Percentiles rank a stretch among this genome's conserved stretches.
phyloP scores from a whole-genome alignment of 352 stramenopile species.

The Globisporangium canariense region DNA sequence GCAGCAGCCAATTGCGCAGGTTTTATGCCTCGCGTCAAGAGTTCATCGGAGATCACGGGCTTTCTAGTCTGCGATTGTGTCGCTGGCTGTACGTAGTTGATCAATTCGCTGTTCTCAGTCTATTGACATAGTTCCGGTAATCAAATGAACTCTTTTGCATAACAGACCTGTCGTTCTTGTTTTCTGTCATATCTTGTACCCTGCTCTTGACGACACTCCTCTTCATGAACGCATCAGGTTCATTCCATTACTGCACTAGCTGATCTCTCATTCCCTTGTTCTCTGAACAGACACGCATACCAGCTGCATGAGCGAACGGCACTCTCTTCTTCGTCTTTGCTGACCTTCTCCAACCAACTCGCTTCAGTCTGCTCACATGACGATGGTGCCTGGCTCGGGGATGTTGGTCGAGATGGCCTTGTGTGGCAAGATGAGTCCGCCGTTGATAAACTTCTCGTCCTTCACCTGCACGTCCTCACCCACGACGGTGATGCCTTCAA shows the following conservation, averaged over 20 bases:
- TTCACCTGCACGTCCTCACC: slow-evolving; percentile 87
- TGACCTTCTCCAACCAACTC: not conserved
- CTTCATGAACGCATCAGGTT: no score
- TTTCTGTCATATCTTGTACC: no score
- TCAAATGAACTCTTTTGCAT: not conserved
- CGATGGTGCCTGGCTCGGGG: slow-evolving; percentile 81
- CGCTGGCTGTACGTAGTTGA: not conserved
- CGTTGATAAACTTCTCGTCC: slow-evolving; percentile 89
- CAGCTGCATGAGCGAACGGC: no score
- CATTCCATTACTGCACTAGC: no score
- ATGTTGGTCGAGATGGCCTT: slow-evolving; percentile 87
- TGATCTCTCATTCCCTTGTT: no score
- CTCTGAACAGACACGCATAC: no score
- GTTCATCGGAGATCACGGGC: not conserved
- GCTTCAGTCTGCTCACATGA: slow-evolving; percentile 56
- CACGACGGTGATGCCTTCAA: slow-evolving; percentile 82
- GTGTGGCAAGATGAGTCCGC: slow-evolving; percentile 83
- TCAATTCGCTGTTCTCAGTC: not conserved
- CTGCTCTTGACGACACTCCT: no score
- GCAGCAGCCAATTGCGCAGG: no score
- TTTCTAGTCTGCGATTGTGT: no score
- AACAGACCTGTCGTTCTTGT: not conserved
- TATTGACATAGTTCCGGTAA: not conserved
- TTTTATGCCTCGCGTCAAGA: not conserved
- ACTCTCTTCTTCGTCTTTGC: no score